Base-by-base conservation (phyloP, 2,329 filamentous ascomycete species). In the Fonsecaea pugnacius region DNA sequence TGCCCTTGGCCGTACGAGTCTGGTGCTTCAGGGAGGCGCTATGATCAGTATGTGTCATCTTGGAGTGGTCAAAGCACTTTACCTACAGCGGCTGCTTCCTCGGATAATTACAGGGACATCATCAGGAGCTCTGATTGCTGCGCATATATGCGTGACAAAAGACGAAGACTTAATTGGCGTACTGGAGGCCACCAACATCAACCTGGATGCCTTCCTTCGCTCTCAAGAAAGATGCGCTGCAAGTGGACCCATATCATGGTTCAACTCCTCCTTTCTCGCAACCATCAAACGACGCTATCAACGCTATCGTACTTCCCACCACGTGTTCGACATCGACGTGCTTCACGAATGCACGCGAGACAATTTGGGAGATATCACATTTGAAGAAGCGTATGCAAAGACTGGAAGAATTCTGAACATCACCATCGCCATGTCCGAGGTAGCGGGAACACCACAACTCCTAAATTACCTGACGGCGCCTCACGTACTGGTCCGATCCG, bases 401-500 rank as follows among this genome's bases (percentile, higher is more conserved):
- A 96, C 93, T 0, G 86, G 92, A 32, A 86, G 92, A 64, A 94
- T 97, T 66, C 85, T 96, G 73, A 98, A 97, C 75, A 96, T 98
- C 46, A 93, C 91, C 64, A 93, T 98, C 5, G 96, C 93, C 0
- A 92, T 91, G 2, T 90, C 91, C 1, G 91, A 91, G 18, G 85
- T 94, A 60, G 95, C 96, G 75, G 64, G 66, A 3, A 93, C 97
- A 73, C 94, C 93, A 0, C 84, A 91, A 48, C 80, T 98, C 0
- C 83, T 98, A 70, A 98, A 98, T 76, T 97, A 97, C 73, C 86
- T 96, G 65, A 97, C 94, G 0, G 90, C 94, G 0, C 93, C 94
- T 0, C 95, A 97, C 73, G 93, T 98, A 59, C 85, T 97, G 79
- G 93, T 98, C 60, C 96, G 93, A 92, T 96, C 93, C 16, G 94